Conservation (phyloP, 2,329 filamentous ascomycete species). For the Beauveria australis region DNA sequence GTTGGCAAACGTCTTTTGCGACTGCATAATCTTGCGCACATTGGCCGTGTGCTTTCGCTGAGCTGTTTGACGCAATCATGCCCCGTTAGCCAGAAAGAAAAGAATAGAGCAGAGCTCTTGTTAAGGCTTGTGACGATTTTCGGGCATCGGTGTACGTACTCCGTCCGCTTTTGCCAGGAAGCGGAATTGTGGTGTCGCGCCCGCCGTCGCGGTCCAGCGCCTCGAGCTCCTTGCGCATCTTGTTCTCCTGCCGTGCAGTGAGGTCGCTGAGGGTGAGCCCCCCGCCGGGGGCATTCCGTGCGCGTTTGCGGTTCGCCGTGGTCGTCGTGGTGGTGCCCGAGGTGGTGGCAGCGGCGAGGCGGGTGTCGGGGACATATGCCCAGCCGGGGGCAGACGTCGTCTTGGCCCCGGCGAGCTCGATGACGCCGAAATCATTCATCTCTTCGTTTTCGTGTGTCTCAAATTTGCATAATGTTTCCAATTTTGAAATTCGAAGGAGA, state of each 20-base stretch:
- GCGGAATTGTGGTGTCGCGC: slow-evolving; percentile 61
- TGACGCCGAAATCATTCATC: slow-evolving; percentile 68
- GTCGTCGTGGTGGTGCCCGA: slow-evolving; percentile 37
- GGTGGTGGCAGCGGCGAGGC: slow-evolving; percentile 31
- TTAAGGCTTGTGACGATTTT: no score
- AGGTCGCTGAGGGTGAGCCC: slow-evolving; percentile 52
- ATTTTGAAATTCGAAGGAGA: no score
- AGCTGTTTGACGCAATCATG: slow-evolving; percentile 19
- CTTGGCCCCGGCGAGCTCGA: slow-evolving; percentile 67
- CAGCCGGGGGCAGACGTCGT: slow-evolving; percentile 73
- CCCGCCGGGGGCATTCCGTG: slow-evolving; percentile 46
- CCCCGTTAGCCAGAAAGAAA: slow-evolving; percentile 6
- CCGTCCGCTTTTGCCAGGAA: slow-evolving; percentile 48
- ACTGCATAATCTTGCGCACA: slow-evolving; percentile 69
- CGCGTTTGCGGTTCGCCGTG: slow-evolving; percentile 61
- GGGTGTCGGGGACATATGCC: slow-evolving; percentile 80
- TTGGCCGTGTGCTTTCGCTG: slow-evolving; percentile 56
- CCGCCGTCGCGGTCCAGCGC: slow-evolving; percentile 76
- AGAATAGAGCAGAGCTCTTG: no score
- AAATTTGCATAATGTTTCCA: background rate
- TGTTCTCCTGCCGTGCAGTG: slow-evolving; percentile 73
- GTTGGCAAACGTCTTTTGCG: slow-evolving; percentile 76
- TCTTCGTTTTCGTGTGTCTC: slow-evolving; percentile 1
- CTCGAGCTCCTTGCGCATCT: slow-evolving; percentile 71
- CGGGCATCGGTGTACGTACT: slow-evolving; percentile 20